Evolutionary conservation across 345 rosid species (phyloP).

Genomic region (Geranium rotundifolium): DNA sequence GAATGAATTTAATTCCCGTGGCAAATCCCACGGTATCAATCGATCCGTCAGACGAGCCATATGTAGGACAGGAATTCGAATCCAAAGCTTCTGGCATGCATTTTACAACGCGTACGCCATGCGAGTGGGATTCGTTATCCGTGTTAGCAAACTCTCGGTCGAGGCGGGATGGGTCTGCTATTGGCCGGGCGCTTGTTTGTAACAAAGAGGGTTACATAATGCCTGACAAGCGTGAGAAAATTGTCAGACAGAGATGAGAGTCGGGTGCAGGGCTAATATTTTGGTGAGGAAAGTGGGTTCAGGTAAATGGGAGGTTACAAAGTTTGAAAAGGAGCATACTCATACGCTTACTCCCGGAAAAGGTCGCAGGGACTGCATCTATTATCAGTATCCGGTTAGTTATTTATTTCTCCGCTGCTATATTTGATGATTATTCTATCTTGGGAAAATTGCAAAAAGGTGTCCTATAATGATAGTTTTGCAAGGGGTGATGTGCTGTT

Average conservation of each 20-base stretch:
- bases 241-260: constrained; percentile 90
- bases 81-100: constrained; percentile 85
- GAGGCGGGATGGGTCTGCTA: constrained; percentile 88
- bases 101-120: constrained; percentile 87
- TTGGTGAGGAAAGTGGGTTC: constrained; percentile 82
- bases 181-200: constrained; percentile 94
- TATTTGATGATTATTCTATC: too few relatives aligned
- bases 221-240: constrained; percentile 87
- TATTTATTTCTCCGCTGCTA: constrained; percentile 3
- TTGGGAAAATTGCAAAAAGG: too few relatives aligned
- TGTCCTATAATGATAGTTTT: too few relatives aligned
- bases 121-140: constrained; percentile 72
- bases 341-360: constrained; percentile 83
- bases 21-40: constrained; percentile 19
- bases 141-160: constrained; percentile 94
- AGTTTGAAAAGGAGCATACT: constrained; percentile 84
- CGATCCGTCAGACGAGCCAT: constrained; percentile 55
- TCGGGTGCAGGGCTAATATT: constrained; percentile 98
- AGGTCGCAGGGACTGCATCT: constrained; percentile 81
- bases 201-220: constrained; percentile 90
- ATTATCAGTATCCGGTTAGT: constrained; percentile 97
- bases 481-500: too few relatives aligned
- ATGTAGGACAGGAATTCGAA: constrained; percentile 79
- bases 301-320: constrained; percentile 89
- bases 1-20: constrained; percentile 19